Evolutionary conservation across 139 green algal species (phyloP).

Genomic region (Nannochloris sp.): DNA sequence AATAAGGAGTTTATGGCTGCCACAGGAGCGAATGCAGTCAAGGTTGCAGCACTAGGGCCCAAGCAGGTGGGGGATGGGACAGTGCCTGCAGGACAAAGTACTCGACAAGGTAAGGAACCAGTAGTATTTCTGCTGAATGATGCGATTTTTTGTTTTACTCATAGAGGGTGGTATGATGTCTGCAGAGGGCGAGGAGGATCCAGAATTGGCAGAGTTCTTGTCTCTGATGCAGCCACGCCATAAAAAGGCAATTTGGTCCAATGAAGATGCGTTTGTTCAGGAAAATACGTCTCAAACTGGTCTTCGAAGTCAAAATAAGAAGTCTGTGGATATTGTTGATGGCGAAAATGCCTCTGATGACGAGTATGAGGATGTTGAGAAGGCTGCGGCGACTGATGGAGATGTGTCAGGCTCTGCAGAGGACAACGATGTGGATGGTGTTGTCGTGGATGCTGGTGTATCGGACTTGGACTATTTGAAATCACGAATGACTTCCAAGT

Average conservation of each 20-base stretch:
- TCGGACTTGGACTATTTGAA: conserved; percentile 84
- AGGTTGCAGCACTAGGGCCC: not conserved
- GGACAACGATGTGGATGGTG: conserved; percentile 14
- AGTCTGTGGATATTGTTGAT: conserved; percentile 4
- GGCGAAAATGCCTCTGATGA: conserved; percentile 18
- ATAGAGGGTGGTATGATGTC: not conserved
- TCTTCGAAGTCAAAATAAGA: not conserved
- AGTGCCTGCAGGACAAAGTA: no score
- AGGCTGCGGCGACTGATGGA: not conserved
- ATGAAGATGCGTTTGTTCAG: conserved; percentile 58
- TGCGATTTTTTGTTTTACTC: not conserved
- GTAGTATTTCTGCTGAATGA: not conserved
- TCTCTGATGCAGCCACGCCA: conserved; percentile 73
- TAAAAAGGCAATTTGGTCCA: conserved; percentile 73
- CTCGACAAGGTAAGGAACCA: not conserved
- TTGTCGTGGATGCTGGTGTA: conserved; percentile 40
- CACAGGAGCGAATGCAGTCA: conserved; percentile 16
- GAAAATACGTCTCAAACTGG: not conserved
- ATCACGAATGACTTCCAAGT: conserved; percentile 47
- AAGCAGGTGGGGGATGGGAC: conserved; percentile 19
- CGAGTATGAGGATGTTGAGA: conserved; percentile 28
- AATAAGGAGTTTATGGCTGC: conserved; percentile 19
- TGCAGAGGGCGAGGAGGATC: conserved; percentile 43
- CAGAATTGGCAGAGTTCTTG: conserved; percentile 85
- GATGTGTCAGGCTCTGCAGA: not conserved